Evolutionary conservation across 306 rosid species (phyloP), one percentile per base, ranked within the genome.

Genomic region (Trifolium pratense): DNA sequence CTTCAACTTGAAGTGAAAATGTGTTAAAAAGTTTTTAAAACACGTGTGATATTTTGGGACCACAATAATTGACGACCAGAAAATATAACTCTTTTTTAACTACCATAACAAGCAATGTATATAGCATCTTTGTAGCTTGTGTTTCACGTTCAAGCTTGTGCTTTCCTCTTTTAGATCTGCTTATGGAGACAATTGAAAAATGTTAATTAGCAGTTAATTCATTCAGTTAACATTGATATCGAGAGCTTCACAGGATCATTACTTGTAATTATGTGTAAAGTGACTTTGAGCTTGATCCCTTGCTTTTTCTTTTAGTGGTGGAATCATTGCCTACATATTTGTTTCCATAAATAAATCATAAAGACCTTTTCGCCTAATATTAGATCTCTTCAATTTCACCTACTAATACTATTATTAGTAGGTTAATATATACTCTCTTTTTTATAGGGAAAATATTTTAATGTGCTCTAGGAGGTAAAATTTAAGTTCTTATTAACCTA

Each of bases 151-250:
- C 37, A 57, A 57, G 6, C 37, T 23, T 6, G 37, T 57, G 18
- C 63, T 57, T 57, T 57, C 18, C 63, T 57, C 63, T 57, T 57
- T 57, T 57, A 57, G 63, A 57, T 25, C 34, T 57, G 36, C 63
- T 25, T 10, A 10, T 23, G 61, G n/a, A 55, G 25, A 36, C 39
- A 36, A 36, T 6, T 36, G 9, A 7, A 36, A 36, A 36, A 36
- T 36, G 10, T 36, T 34, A 34, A 34, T 34, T 34, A 34, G 21
- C 21, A n/a, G 20, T 48, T 49, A 49, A 48, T 48, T 48, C 20
- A 48, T 7, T 48, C 55, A 0, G 21, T 7, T 16, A n/a, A 56
- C 0, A 26, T 56, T 23, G 62, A 12, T 13, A 23, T 21, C 7
- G 61, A 56, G 26, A 56, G 16, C 9, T 11, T 23, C 31, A 56